Percentiles rank a stretch among this genome's conserved stretches.
Evolutionary conservation across 2,329 filamentous ascomycete genomes (phyloP).

Genomic region (Mycosphaerella sp.): DNA sequence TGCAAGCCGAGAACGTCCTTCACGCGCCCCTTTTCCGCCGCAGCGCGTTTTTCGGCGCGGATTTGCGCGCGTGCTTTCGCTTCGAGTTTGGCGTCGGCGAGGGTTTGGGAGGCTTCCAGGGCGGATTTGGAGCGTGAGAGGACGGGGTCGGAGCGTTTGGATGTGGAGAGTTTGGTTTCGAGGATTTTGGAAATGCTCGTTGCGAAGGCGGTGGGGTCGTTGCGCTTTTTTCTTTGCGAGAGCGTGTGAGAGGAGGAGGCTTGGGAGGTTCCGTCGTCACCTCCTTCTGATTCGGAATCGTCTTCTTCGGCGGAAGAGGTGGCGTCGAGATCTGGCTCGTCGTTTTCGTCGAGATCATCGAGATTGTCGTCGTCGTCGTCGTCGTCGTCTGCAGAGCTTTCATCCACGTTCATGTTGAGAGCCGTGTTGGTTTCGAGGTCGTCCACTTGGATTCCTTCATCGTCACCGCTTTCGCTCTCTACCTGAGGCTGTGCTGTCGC

Average conservation of each 20-base stretch:
- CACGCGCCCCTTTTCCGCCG: conserved; percentile 78
- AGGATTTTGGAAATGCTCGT: conserved; percentile 92
- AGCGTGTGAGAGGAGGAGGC: conserved; percentile 9
- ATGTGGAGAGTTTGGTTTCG: conserved; percentile 74
- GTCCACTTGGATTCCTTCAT: conserved; percentile 10
- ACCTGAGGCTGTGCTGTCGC: conserved; percentile 5
- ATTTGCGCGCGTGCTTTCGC: conserved; percentile 72
- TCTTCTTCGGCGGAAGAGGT: conserved; percentile 17
- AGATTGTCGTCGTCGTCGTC: conserved; percentile 30
- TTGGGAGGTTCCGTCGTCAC: conserved; percentile 29
- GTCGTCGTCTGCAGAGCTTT: conserved; percentile 31
- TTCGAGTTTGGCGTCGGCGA: conserved; percentile 72
- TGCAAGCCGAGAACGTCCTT: conserved; percentile 71
- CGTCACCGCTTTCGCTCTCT: conserved; percentile 14
- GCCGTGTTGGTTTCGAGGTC: conserved; percentile 20
- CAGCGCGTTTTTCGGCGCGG: conserved; percentile 70
- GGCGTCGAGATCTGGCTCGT: conserved; percentile 27
- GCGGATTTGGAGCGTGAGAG: conserved; percentile 74
- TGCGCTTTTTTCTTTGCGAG: conserved; percentile 65
- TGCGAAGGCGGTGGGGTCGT: conserved; percentile 85
- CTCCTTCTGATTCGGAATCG: conserved; percentile 21
- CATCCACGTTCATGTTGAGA: conserved; percentile 18
- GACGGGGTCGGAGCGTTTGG: conserved; percentile 83
- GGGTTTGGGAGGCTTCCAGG: conserved; percentile 62
- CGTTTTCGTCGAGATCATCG: conserved; percentile 31